These are phyloP conservation scores for Fusarium hainanense DNA, from an alignment of 2,329 filamentous ascomycete species.

Conservation along the genomic window DNA sequence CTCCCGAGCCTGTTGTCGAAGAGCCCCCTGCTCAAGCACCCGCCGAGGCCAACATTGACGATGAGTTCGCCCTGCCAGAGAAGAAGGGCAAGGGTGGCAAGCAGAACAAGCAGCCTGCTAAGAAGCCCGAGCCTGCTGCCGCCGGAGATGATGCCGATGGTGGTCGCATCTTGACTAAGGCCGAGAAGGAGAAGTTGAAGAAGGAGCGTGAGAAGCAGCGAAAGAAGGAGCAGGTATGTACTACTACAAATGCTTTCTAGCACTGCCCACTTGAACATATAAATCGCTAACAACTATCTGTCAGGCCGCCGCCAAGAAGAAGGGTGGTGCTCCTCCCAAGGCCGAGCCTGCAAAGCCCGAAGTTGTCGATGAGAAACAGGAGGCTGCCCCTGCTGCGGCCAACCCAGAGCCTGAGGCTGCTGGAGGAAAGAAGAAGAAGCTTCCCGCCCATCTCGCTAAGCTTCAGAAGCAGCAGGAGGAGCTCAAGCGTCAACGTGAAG, in stretches of 20 bases:
- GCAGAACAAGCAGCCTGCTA: constrained; percentile 53
- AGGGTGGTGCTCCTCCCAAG: constrained; percentile 57
- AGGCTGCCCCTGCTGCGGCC: constrained; percentile 59
- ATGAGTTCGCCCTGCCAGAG: constrained; percentile 85
- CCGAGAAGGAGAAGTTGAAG: constrained; percentile 97
- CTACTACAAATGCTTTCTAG: background rate
- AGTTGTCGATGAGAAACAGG: constrained; percentile 70
- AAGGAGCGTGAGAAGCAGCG: constrained; percentile 98
- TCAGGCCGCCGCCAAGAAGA: constrained; percentile 81
- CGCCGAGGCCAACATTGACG: constrained; percentile 82
- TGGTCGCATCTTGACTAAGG: constrained; percentile 89
- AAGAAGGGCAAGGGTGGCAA: constrained; percentile 76
- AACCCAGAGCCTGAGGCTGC: constrained; percentile 49
- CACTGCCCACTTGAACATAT: background rate
- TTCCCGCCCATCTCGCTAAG: constrained; percentile 77
- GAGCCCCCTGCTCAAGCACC: constrained; percentile 73
- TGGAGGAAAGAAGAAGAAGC: constrained; percentile 85
- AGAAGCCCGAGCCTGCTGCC: constrained; percentile 62
- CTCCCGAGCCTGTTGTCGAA: constrained; percentile 71
- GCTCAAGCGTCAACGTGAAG: constrained; percentile 72
- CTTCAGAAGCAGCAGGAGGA: constrained; percentile 88
- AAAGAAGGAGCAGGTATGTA: constrained; percentile 91
- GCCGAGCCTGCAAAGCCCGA: constrained; percentile 44
- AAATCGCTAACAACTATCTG: constrained; percentile 23
- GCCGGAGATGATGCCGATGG: constrained; percentile 66